A percentile compares a stretch with the other conserved stretches of the same genome.
Conservation (phyloP, 257 asterid species). For the Coffea eugenioides region DNA sequence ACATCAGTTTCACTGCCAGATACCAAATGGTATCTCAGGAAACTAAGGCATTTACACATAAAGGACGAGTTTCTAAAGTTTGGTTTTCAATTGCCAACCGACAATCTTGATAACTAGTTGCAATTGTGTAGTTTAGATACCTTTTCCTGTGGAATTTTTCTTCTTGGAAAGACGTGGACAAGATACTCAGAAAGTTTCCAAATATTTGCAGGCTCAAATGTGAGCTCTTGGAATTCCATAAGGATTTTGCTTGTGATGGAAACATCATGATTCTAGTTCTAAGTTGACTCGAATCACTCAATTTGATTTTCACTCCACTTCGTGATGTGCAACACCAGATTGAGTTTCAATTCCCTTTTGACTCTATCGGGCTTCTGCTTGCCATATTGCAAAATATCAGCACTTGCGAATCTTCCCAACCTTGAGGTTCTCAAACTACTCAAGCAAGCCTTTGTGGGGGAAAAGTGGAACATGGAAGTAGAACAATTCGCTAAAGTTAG, state of each 20-base stretch:
- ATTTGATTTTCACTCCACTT: not conserved
- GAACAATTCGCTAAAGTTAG: not conserved
- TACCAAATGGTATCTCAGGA: not conserved
- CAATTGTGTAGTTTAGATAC: not conserved
- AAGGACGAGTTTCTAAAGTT: too few species aligned
- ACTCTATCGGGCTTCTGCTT: not conserved
- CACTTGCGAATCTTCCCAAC: not conserved
- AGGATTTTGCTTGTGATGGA: not conserved
- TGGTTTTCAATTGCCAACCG: not conserved
- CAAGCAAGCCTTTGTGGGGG: too few species aligned
- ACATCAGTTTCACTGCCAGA: not conserved
- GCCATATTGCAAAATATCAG: not conserved
- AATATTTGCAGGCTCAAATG: not conserved
- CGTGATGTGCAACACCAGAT: too few species aligned
- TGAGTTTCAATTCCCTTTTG: not conserved
- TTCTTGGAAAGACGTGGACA: not conserved
- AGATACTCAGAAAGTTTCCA: too few species aligned
- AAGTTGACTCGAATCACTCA: not conserved
- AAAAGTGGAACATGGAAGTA: not conserved
- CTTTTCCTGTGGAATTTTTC: not conserved
- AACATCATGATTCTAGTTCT: not conserved
- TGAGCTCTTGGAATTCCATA: not conserved
- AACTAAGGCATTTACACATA: not conserved
- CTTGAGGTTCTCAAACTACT: constrained; percentile 7
- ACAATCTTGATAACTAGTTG: not conserved